A percentile compares a stretch with the other conserved stretches of the same genome.
Evolutionary conservation across 805 yeast genomes (phyloP).

Genomic region (Candida pini): DNA sequence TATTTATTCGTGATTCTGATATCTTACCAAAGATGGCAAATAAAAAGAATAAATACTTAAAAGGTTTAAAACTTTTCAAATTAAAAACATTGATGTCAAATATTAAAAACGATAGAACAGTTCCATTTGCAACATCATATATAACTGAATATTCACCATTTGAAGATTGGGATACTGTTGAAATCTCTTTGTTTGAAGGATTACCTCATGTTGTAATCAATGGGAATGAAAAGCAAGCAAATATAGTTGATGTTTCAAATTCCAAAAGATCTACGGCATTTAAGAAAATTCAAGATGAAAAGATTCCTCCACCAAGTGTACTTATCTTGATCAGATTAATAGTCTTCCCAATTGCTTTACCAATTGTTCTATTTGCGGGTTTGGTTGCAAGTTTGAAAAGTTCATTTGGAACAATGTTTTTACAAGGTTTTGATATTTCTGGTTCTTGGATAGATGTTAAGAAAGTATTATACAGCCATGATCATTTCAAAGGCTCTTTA

Average conservation of each 20-base stretch:
- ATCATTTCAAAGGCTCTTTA: constrained; percentile 4
- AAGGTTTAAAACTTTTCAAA: constrained; percentile 54
- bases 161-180: constrained; percentile 41
- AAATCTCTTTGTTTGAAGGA: constrained; percentile 42
- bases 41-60: constrained; percentile 41
- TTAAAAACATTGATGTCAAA: constrained; percentile 64
- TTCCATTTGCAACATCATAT: constrained; percentile 79
- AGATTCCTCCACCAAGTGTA: constrained; percentile 3
- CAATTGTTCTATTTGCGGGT: constrained; percentile 20
- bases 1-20: constrained; percentile 50
- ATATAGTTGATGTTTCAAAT: constrained; percentile 43
- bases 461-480: too few species aligned
- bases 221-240: constrained; percentile 37
- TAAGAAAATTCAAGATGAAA: constrained; percentile 2
- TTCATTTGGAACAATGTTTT: constrained; percentile 12
- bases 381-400: constrained; percentile 22
- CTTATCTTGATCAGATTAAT: constrained; percentile 4
- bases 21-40: constrained; percentile 50
- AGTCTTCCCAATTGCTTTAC: constrained; percentile 19
- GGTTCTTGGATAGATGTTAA: constrained; percentile 9
- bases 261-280: constrained; percentile 5
- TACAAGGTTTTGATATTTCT: constrained; percentile 10
- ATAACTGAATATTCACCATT: constrained; percentile 74
- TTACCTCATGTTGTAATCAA: constrained; percentile 34
- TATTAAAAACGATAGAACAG: constrained; percentile 77